Evolutionary conservation across 2,329 filamentous ascomycete species (phyloP), one percentile per base, ranked within the genome.

Genomic region (Corynespora cassiicola): DNA sequence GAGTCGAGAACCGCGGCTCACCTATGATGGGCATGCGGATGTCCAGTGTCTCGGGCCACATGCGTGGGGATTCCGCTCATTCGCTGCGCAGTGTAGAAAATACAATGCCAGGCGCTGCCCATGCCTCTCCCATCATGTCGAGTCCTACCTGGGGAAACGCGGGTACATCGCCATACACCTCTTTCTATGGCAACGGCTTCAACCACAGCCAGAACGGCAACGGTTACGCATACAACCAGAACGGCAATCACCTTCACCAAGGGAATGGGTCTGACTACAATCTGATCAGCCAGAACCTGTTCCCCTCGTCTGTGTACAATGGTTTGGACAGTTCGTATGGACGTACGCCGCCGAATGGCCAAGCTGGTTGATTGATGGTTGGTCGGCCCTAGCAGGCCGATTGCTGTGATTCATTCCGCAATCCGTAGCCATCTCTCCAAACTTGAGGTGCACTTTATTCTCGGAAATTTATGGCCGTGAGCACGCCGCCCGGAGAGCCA

Each of bases 31-130:
- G 62, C 10, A 45, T 63, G 16, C 59, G 59, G 10, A 53, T 59
- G 5, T 48, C 63, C 29, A 48, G 54, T 17, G 53, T 66, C 15
- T 56, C 65, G 24, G 61, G 65, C 3, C 72, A 75, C 47, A 68
- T 69, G 11, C 71, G 73, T 26, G 66, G 67, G n/a, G 67, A 67
- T 33, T 76, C 73, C 37, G 58, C 60, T 11, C 68, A 63, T 49
- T 74, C 72, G 26, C 53, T 68, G 31, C 63, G 68, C 40, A 73
- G 70, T 37, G 47, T 50, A 8, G 61, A 64, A 6, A 45, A 30
- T 19, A 39, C 42, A 7, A 46, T 50, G 7, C 42, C 50, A n/a
- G 51, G 27, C 7, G 36, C 40, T 2, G 38, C 36, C 15, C 48
- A 56, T 22, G 40, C 51, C 18, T 45, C 51, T 11, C 54, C 45